These are phyloP conservation scores for Euphorbia peplus DNA, from an alignment of 345 rosid species.

Conservation along the genomic window DNA sequence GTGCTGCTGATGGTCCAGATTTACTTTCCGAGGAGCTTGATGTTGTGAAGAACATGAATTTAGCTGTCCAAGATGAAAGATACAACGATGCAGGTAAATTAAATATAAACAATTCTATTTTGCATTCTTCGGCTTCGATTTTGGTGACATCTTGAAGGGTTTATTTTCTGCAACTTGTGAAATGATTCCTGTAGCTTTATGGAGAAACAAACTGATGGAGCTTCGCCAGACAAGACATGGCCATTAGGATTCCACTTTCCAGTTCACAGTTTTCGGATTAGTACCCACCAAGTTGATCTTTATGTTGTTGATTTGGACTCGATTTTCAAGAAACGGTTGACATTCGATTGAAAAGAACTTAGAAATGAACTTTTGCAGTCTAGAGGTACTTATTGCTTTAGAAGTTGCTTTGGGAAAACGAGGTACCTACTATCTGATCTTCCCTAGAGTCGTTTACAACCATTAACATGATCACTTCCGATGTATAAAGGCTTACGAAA, in stretches of 20 bases:
- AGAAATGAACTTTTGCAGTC: not conserved
- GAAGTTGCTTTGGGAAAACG: not conserved
- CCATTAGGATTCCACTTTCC: slow-evolving; percentile 11
- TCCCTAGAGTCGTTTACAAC: too few species aligned
- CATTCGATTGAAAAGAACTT: not conserved
- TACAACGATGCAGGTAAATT: slow-evolving; percentile 78
- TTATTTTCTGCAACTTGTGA: not conserved
- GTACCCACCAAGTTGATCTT: slow-evolving; percentile 1
- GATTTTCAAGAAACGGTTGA: slow-evolving; percentile 1
- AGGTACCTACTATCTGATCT: slow-evolving; percentile 4
- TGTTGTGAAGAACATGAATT: slow-evolving; percentile 57
- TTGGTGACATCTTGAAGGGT: not conserved
- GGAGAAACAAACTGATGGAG: slow-evolving; percentile 67
- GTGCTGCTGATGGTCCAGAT: slow-evolving; percentile 82
- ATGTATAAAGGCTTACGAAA: not conserved
- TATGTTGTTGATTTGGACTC: not conserved
- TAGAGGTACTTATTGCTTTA: slow-evolving; percentile 8
- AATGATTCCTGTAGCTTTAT: slow-evolving; percentile 52
- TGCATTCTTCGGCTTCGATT: not conserved
- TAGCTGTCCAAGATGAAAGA: slow-evolving; percentile 77
- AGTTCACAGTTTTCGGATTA: not conserved
- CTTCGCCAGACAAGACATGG: slow-evolving; percentile 49
- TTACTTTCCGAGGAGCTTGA: slow-evolving; percentile 63
- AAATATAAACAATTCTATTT: not conserved
- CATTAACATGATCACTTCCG: too few species aligned